Base-by-base conservation (phyloP, 768 basidiomycete species). In the Mycena crocata region DNA sequence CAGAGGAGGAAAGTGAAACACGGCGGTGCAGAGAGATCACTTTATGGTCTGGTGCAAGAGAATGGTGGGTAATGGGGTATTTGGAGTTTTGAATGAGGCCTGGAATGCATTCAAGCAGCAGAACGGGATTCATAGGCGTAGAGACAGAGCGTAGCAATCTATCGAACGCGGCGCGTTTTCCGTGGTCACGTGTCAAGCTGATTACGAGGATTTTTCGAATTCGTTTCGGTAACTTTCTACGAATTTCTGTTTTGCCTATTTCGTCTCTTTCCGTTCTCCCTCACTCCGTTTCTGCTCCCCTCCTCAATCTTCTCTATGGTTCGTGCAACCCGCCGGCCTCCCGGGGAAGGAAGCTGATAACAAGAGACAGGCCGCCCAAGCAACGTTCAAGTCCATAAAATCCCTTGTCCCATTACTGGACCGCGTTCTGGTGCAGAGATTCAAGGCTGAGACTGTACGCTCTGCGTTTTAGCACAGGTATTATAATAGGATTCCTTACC, bases 351-450 rank as follows among this genome's bases (percentile, higher is more conserved):
- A 26, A 32, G 32, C 59, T 67, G 48, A 67, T 31, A 23, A 23
- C 48, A 23, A 13, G 31, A 55, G 45, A 50, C 57, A 93, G 91
- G 92, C 93, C 82, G 82, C 92, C 68, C 93, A 93, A 81, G 92
- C 94, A 71, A 97, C 96, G 28, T 95, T 99, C 91, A 98, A 94
- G 82, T 91, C 90, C 71, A 98, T 98, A 88, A 93, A 88, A 84
- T 85, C 96, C 63, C 78, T 99, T 71, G 82, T 94, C 69, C 97
- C 97, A 66, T 89, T 99, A 55, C 84, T 99, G 61, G 97, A 99
- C 90, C 94, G 97, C 70, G 94, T 99, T 69, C 86, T 99, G 71
- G 96, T 99, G 67, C 97, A 98, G 83, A 89, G 96, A 62, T 97
- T 97, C 90, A 99, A 98, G 85, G 85, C 94, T 34, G 96, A 97